These are phyloP conservation scores for Ziziphus jujuba DNA, from an alignment of 306 rosid genomes.

Conservation along the genomic window DNA sequence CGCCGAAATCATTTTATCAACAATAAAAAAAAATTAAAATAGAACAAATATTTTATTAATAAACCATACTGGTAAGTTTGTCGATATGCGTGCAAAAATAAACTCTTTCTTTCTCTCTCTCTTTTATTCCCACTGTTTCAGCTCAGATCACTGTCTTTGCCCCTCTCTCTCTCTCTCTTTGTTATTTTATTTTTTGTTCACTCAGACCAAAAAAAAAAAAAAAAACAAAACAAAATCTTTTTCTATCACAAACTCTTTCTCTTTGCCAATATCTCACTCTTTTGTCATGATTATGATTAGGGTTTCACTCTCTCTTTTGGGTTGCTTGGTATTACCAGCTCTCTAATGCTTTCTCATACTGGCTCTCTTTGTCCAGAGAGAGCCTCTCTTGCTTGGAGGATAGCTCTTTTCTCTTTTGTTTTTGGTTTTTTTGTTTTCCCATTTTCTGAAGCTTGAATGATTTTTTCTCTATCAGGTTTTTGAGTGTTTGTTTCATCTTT, in stretches of 20 bases:
- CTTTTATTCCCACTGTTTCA: slow-evolving; percentile 45
- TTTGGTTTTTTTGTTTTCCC: neutral
- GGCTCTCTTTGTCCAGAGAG: slow-evolving; percentile 27
- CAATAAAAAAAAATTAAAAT: neutral
- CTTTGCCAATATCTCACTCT: neutral
- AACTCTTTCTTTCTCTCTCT: slow-evolving; percentile 7
- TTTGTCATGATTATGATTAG: slow-evolving; percentile 31
- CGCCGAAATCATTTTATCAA: slow-evolving; percentile 31
- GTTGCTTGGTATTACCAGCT: neutral
- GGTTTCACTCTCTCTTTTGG: slow-evolving; percentile 33
- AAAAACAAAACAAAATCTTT: neutral
- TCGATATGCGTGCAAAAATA: slow-evolving; percentile 51
- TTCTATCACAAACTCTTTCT: neutral
- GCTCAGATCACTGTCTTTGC: slow-evolving; percentile 44
- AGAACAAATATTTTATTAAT: slow-evolving; percentile 20
- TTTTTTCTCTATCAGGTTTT: slow-evolving; percentile 5
- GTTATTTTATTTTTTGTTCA: no score
- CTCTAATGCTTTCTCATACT: slow-evolving; percentile 23
- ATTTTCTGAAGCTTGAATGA: slow-evolving; percentile 34
- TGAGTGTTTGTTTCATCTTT: neutral
- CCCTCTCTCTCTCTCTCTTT: slow-evolving; percentile 10
- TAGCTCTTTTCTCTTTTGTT: neutral
- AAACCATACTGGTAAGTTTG: slow-evolving; percentile 39
- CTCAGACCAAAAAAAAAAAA: neutral
- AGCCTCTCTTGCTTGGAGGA: neutral